Evolutionary conservation across 768 basidiomycete species (phyloP).

Genomic region (Boletus pseudopeckii): DNA sequence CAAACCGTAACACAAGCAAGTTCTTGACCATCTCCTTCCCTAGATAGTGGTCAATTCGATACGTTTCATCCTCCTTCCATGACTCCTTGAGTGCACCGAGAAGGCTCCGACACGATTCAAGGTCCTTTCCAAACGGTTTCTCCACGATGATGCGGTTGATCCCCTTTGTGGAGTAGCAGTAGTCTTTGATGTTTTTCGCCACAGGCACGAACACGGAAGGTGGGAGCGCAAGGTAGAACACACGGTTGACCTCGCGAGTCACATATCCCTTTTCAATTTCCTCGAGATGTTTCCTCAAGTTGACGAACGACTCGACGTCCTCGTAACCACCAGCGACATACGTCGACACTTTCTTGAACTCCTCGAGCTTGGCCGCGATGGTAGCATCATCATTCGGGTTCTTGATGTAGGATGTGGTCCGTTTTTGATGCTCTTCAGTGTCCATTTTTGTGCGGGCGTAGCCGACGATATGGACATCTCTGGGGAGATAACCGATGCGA

Average conservation of each 20-base stretch:
- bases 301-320: slow-evolving; percentile 72
- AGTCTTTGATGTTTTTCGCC: slow-evolving; percentile 74
- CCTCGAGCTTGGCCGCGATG: slow-evolving; percentile 59
- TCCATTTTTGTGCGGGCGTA: slow-evolving; percentile 98
- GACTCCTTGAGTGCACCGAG: slow-evolving; percentile 75
- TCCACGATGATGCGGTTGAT: slow-evolving; percentile 94
- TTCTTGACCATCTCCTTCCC: slow-evolving; percentile 99
- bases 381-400: slow-evolving; percentile 59
- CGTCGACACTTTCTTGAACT: slow-evolving; percentile 77
- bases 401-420: slow-evolving; percentile 84
- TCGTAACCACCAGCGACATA: slow-evolving; percentile 92
- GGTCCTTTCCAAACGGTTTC: slow-evolving; percentile 97
- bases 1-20: slow-evolving; percentile 91
- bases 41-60: slow-evolving; percentile 98
- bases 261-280: slow-evolving; percentile 72
- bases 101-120: slow-evolving; percentile 77
- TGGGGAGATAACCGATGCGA: slow-evolving; percentile 75
- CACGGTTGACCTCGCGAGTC: slow-evolving; percentile 65
- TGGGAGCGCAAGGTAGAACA: slow-evolving; percentile 97
- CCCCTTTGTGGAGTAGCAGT: slow-evolving; percentile 71
- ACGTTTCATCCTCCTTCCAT: slow-evolving; percentile 97
- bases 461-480: slow-evolving; percentile 85
- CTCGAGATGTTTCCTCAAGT: slow-evolving; percentile 71
- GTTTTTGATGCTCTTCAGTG: slow-evolving; percentile 76
- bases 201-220: slow-evolving; percentile 96